Percentiles rank a stretch among this genome's conserved stretches.
Conservation (phyloP, 1,139 yeast species). For the Geotrichum reessii region DNA sequence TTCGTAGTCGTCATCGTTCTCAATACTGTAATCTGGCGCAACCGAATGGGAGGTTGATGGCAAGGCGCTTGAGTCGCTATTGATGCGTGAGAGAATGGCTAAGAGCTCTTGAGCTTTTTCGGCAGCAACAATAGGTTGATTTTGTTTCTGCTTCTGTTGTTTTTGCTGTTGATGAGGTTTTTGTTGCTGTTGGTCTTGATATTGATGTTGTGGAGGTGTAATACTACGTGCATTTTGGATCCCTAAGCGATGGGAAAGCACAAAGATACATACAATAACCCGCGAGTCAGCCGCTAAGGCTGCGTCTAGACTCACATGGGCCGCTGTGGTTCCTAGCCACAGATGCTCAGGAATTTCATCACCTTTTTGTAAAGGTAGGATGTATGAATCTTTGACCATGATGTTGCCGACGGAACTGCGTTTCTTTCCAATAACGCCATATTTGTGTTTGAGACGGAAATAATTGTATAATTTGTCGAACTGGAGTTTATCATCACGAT, state of each 20-base stretch:
- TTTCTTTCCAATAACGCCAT: constrained; percentile 55
- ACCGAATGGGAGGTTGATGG: background rate
- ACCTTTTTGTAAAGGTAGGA: constrained; percentile 42
- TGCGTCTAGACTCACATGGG: constrained; percentile 1
- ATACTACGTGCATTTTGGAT: background rate
- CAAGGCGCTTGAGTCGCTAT: constrained; percentile 9
- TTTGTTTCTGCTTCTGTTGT: background rate
- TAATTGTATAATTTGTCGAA: constrained; percentile 51
- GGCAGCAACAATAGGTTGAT: background rate
- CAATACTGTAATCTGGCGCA: background rate
- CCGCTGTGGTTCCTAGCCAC: constrained; percentile 7
- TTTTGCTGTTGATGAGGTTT: constrained; percentile 17
- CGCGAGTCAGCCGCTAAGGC: constrained; percentile 1
- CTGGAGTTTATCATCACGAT: constrained; percentile 18
- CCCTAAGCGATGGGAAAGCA: background rate
- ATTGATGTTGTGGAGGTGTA: constrained; percentile 14
- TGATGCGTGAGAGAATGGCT: constrained; percentile 33
- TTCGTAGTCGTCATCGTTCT: constrained; percentile 15
- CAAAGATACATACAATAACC: constrained; percentile 14
- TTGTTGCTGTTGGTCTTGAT: constrained; percentile 19
- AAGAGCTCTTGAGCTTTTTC: constrained; percentile 24
- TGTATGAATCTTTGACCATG: constrained; percentile 60
- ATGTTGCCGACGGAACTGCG: constrained; percentile 5
- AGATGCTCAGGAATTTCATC: constrained; percentile 29
- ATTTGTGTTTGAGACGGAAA: constrained; percentile 46